Percentiles rank a stretch among this genome's conserved stretches.
These are phyloP conservation scores for Umbilicus rupestris DNA, from an alignment of 164 flowering plant genomes.

Conservation along the genomic window DNA sequence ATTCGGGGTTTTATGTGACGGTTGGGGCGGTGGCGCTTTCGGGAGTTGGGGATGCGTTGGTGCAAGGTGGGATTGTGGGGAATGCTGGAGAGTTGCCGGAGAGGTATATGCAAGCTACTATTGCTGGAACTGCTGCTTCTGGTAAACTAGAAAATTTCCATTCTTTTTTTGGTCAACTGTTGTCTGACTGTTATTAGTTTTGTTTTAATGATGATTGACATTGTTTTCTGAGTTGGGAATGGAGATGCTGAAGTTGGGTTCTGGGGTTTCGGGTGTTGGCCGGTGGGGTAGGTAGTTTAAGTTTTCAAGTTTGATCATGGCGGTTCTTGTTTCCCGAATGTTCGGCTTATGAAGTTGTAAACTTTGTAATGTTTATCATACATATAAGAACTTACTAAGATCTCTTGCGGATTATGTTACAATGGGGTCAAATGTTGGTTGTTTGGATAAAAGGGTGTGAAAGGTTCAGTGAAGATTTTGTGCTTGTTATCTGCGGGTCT, in stretches of 20 bases:
- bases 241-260: no score
- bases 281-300: no score
- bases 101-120: conserved; percentile 87
- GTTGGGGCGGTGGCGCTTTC: conserved; percentile 46
- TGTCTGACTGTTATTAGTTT: not conserved
- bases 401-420: no score
- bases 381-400: no score
- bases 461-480: not conserved
- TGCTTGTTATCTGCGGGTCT: not conserved
- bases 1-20: conserved; percentile 57
- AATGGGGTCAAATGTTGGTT: no score
- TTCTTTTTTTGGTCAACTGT: no score
- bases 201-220: not conserved
- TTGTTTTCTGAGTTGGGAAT: not conserved
- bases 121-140: conserved; percentile 96
- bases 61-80: conserved; percentile 77
- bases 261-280: no score
- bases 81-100: conserved; percentile 92
- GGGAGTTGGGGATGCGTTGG: conserved; percentile 77
- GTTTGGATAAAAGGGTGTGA: not conserved
- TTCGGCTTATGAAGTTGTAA: no score
- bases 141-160: conserved; percentile 26
- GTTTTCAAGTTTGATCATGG: not conserved
- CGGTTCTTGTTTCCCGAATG: not conserved
- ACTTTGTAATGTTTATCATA: no score